A percentile compares a stretch with the other conserved stretches of the same genome.
Evolutionary conservation across 2,329 filamentous ascomycete genomes (phyloP).

Genomic region (Fusarium kyushuense): DNA sequence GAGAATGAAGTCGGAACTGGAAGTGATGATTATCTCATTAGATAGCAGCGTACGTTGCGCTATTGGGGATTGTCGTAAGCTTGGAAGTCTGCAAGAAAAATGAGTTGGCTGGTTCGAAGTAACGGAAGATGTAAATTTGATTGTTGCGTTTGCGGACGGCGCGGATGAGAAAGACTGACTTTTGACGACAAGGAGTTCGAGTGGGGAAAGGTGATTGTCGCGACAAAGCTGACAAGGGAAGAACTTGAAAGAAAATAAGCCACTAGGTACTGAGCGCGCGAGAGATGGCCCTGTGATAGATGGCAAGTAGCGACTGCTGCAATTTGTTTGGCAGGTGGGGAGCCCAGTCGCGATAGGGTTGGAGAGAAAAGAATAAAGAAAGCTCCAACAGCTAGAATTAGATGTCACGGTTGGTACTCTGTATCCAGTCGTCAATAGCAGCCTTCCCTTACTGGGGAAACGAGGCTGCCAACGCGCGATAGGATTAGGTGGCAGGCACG

Average conservation of each 20-base stretch:
- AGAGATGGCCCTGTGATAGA: conserved; percentile 3
- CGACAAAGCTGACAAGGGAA: conserved; percentile 41
- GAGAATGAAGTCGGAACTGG: conserved; percentile 29
- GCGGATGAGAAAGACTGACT: conserved; percentile 46
- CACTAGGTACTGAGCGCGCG: conserved; percentile 7
- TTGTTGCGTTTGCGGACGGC: conserved; percentile 36
- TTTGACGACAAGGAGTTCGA: conserved; percentile 45
- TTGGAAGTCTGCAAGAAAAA: conserved; percentile 25
- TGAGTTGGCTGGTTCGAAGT: conserved; percentile 34
- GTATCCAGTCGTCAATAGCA: conserved; percentile 26
- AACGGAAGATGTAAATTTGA: conserved; percentile 19
- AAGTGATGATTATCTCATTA: conserved; percentile 52
- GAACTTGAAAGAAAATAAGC: conserved; percentile 37
- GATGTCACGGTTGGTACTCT: conserved; percentile 45
- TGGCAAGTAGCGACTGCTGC: conserved; percentile 17
- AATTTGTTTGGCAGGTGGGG: conserved; percentile 20
- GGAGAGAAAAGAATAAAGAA: conserved; percentile 32
- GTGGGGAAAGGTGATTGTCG: conserved; percentile 35
- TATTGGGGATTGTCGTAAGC: conserved; percentile 9
- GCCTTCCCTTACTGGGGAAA: conserved; percentile 46
- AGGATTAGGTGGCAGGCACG: conserved; percentile 21
- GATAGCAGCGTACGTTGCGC: conserved; percentile 33
- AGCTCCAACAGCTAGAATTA: conserved; percentile 37
- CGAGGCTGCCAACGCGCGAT: conserved; percentile 38
- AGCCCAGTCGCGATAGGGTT: conserved; percentile 44